A percentile compares a stretch with the other conserved stretches of the same genome.
Evolutionary conservation across 2,329 filamentous ascomycete species (phyloP).

Genomic region (Ophiostoma himal-ulmi): DNA sequence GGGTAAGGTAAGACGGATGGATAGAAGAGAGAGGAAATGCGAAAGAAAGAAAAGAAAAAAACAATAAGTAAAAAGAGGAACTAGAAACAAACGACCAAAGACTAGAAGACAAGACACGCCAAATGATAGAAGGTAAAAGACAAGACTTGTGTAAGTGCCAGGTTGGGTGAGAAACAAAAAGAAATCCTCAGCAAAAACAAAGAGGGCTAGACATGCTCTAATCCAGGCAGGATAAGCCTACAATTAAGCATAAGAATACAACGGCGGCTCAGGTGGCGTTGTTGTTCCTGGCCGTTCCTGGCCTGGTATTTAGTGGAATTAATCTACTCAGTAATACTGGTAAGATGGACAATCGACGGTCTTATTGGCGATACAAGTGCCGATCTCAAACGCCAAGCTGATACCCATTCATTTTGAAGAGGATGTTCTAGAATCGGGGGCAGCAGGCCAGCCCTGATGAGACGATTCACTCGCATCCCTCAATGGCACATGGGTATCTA

Average conservation of each 20-base stretch:
- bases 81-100: neutral
- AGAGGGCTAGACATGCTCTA: neutral
- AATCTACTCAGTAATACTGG: neutral
- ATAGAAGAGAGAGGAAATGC: neutral
- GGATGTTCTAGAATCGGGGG: neutral
- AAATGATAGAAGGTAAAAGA: neutral
- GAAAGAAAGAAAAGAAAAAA: neutral
- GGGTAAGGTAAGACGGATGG: neutral
- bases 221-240: neutral
- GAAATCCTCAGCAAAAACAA: neutral
- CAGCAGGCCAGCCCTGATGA: neutral
- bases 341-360: neutral
- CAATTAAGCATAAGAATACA: neutral
- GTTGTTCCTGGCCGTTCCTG: neutral
- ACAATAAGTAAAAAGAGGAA: neutral
- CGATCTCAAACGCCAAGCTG: conserved; percentile 6
- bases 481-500: neutral
- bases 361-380: conserved; percentile 1
- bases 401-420: neutral
- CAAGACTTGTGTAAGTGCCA: neutral
- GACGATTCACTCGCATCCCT: conserved; percentile 3
- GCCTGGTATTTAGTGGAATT: neutral
- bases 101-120: neutral
- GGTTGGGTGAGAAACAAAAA: neutral
- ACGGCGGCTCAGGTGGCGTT: neutral